These are phyloP conservation scores for Ganoderma multipileum DNA, from an alignment of 1,284 basidiomycete species.

Conservation along the genomic window DNA sequence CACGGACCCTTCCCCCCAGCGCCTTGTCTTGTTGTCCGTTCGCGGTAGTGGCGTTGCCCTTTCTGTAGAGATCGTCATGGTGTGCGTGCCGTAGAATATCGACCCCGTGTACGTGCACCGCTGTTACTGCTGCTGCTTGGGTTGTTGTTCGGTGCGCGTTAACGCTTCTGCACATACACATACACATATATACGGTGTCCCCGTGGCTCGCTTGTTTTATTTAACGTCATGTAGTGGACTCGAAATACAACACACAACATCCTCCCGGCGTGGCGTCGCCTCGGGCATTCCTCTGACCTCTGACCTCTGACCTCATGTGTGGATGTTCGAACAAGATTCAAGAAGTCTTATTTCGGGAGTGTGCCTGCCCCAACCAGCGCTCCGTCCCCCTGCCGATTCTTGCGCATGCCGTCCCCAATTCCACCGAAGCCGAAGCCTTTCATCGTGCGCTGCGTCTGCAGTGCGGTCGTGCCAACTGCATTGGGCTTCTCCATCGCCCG, in stretches of 20 bases:
- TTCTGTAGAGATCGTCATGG: conserved; percentile 1
- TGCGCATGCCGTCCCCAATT: not conserved
- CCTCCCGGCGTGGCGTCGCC: conserved; percentile 22
- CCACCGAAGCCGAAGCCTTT: conserved; percentile 2
- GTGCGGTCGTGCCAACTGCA: not conserved
- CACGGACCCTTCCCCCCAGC: not conserved
- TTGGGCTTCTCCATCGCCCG: not conserved
- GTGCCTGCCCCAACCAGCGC: not conserved
- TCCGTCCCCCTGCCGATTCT: not conserved
- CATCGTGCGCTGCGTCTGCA: not conserved
- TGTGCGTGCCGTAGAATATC: not conserved
- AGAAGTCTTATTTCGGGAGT: not conserved
- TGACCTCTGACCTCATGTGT: conserved; percentile 18
- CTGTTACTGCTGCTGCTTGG: conserved; percentile 4
- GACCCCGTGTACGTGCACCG: not conserved
- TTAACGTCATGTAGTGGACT: conserved; percentile 24
- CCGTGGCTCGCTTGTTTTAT: conserved; percentile 21
- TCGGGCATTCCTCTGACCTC: conserved; percentile 29
- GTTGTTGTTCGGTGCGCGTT: not conserved
- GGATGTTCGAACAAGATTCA: not conserved
- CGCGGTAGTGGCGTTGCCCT: not conserved
- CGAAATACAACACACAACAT: conserved; percentile 18
- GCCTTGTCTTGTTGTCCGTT: conserved; percentile 1
- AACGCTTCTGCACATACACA: not conserved
- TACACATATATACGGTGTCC: conserved; percentile 2